Percentiles rank a stretch among this genome's conserved stretches.
phyloP scores from a whole-genome alignment of 805 yeast species.

The Zygotorulaspora sp. region DNA sequence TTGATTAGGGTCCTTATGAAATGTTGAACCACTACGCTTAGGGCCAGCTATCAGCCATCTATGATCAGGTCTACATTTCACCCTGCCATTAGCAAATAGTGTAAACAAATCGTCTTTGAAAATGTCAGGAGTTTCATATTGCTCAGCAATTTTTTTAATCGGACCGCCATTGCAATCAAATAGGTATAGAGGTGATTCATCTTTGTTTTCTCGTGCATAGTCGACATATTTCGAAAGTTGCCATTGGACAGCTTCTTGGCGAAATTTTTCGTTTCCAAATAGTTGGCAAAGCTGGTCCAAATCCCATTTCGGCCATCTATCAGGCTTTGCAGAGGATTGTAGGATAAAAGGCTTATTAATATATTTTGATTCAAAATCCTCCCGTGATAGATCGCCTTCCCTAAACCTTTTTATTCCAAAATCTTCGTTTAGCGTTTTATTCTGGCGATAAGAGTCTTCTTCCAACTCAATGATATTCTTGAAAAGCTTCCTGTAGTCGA shows the following conservation, averaged over 20 bases:
- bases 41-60: conserved; percentile 93
- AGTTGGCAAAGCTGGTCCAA: conserved; percentile 44
- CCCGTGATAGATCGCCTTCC: conserved; percentile 42
- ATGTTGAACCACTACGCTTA: conserved; percentile 75
- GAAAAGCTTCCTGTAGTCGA: conserved; percentile 52
- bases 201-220: conserved; percentile 58
- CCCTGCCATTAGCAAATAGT: conserved; percentile 38
- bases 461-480: conserved; percentile 47
- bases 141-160: conserved; percentile 49
- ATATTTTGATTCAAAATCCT: conserved; percentile 44
- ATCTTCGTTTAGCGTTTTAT: conserved; percentile 22
- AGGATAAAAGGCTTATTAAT: conserved; percentile 63
- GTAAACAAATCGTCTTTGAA: conserved; percentile 60
- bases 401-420: conserved; percentile 49
- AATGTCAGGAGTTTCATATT: conserved; percentile 50
- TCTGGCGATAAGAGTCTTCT: conserved; percentile 22
- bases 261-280: conserved; percentile 59
- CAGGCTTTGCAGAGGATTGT: conserved; percentile 21
- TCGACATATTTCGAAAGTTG: conserved; percentile 53
- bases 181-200: conserved; percentile 80
- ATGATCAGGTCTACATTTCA: conserved; percentile 73
- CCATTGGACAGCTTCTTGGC: conserved; percentile 88
- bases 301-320: conserved; percentile 66
- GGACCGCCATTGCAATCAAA: conserved; percentile 80
- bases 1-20: conserved; percentile 88